Evolutionary conservation across 2,329 filamentous ascomycete species (phyloP).

Genomic region (Pezicula carpinea): DNA sequence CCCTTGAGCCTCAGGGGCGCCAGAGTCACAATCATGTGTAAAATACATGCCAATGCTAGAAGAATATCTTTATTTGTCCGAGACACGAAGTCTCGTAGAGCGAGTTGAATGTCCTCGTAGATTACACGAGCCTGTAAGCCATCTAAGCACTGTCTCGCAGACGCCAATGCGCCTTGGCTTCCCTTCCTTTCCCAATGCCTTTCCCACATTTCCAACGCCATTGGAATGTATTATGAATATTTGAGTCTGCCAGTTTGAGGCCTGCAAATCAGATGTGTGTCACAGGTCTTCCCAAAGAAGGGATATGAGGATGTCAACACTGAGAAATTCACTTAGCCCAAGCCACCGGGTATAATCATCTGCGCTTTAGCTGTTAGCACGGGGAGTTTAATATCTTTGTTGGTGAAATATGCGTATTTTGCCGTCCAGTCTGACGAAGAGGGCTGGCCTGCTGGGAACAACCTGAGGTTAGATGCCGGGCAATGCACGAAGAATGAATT

Average conservation of each 20-base stretch:
- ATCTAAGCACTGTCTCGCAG: slow-evolving; percentile 14
- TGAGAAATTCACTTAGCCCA: slow-evolving; percentile 12
- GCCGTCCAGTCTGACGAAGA: neutral
- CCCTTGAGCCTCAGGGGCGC: too few species aligned
- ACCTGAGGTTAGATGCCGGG: slow-evolving; percentile 27
- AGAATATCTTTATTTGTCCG: slow-evolving; percentile 1
- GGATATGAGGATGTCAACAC: slow-evolving; percentile 6
- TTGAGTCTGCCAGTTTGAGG: too few species aligned
- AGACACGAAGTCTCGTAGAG: slow-evolving; percentile 23
- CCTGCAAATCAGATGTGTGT: slow-evolving; percentile 9
- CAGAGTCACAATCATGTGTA: neutral
- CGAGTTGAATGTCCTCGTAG: slow-evolving; percentile 15
- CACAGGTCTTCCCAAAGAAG: slow-evolving; percentile 8
- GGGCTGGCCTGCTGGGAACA: neutral
- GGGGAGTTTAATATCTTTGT: too few species aligned
- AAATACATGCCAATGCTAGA: neutral
- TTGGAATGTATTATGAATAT: neutral
- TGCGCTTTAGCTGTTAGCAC: too few species aligned
- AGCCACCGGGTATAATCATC: neutral
- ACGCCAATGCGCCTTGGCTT: slow-evolving; percentile 1
- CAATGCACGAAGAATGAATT: slow-evolving; percentile 17
- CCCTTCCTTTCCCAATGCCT: slow-evolving; percentile 7
- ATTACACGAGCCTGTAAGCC: slow-evolving; percentile 21
- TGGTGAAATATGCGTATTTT: too few species aligned
- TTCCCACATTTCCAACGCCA: slow-evolving; percentile 14